Percentiles rank a stretch among this genome's conserved stretches.
Evolutionary conservation across 306 rosid species (phyloP).

Genomic region (Hippophae gyantsensis): DNA sequence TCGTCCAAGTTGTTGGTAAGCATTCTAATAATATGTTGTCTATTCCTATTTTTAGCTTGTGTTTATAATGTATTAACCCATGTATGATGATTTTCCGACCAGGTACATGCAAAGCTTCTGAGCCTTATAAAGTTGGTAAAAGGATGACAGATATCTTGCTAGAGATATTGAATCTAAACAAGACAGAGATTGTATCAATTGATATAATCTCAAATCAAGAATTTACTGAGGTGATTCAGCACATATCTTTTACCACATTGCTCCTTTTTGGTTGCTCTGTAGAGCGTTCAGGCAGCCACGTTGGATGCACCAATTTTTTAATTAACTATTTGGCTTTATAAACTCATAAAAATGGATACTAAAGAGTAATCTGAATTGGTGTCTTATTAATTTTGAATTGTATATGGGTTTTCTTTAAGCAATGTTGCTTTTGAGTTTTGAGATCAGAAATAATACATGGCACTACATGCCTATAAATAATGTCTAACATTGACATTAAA

Average conservation of each 20-base stretch:
- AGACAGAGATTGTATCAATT: conserved; percentile 80
- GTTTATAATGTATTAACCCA: neutral
- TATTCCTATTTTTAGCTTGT: conserved; percentile 6
- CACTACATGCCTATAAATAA: no score
- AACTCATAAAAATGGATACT: no score
- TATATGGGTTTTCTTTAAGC: no score
- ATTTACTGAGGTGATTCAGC: conserved; percentile 82
- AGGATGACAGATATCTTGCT: conserved; percentile 62
- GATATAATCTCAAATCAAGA: conserved; percentile 99
- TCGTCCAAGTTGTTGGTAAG: conserved; percentile 96
- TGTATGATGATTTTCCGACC: conserved; percentile 22
- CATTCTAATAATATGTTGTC: conserved; percentile 18
- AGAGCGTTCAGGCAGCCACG: no score
- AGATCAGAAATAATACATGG: no score
- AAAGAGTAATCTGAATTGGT: no score
- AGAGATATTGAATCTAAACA: conserved; percentile 93
- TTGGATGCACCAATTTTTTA: no score
- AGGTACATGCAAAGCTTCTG: conserved; percentile 95
- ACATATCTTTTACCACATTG: neutral
- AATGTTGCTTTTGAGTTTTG: no score
- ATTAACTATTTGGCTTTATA: no score
- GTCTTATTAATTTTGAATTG: no score
- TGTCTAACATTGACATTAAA: no score
- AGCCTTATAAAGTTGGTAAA: conserved; percentile 98
- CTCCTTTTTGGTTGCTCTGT: neutral